Evolutionary conservation across 2,329 filamentous ascomycete species (phyloP), one percentile per base, ranked within the genome.

Genomic region (Penicillium digitatum): DNA sequence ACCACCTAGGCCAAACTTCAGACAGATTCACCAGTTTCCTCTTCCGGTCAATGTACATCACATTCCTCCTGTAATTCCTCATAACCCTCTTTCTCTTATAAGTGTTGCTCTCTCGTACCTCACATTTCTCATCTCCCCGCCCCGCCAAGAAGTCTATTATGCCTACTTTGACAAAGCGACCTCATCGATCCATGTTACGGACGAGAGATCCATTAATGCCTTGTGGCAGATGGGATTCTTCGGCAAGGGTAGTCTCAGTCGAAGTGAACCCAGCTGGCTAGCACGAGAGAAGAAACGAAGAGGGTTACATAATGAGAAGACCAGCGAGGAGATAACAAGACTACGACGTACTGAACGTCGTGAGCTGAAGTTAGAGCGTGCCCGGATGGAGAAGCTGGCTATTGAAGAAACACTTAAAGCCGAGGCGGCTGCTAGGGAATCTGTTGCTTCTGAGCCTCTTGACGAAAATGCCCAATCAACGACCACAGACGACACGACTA

Each of bases 191-290:
- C 90, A 96, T 69, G 81, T 99, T 54, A 90, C 85, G 18, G 87
- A 96, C 70, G 79, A 85, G 26, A 79, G 81, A 52, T 87, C 90
- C 3, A 87, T 95, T 59, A 82, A 88, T 52, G 90, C 87, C 1
- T 75, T 99, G 24, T 99, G 95, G 94, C 89, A 96, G 73, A 90
- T 95, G 76, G 94, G 94, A 5, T 99, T 99, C 75, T 99, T 93
- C 73, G 95, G 95, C 45, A 96, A 96, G 73, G 94, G 94, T 42
- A 93, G 80, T 64, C 78, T 97, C 55, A 96, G 92, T 76, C 85
- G 95, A 65, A 96, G 92, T 78, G 93, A 99, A 72, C 93, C 93
- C 3, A 94, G 86, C 63, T 99, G 94, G 94, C 74, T 96, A 48
- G 88, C 89, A 61, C 82, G 88, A 59, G 90, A 96, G 73, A 87